phyloP scores from a whole-genome alignment of 768 basidiomycete species.

The Boletus huronensis region DNA sequence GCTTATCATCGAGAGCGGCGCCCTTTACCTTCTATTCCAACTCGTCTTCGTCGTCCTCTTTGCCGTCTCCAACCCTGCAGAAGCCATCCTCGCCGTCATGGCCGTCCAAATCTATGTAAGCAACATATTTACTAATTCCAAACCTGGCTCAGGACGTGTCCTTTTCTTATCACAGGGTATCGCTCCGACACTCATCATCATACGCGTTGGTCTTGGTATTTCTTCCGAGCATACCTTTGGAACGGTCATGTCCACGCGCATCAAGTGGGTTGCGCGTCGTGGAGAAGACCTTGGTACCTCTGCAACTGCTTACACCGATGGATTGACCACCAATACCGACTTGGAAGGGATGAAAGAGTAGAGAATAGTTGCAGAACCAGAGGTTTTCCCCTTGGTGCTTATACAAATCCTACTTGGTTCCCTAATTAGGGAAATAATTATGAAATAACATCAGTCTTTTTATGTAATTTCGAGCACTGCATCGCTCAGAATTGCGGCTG shows the following conservation, averaged over 20 bases:
- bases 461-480: no score
- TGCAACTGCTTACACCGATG: conserved; percentile 22
- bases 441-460: no score
- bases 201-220: conserved; percentile 32
- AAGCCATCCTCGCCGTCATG: conserved; percentile 35
- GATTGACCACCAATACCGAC: conserved; percentile 14
- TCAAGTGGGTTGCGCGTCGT: conserved; percentile 21
- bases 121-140: not conserved
- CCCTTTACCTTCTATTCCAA: conserved; percentile 38
- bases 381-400: no score
- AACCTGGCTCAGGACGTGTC: not conserved
- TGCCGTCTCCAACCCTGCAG: conserved; percentile 33
- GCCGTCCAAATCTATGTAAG: conserved; percentile 42
- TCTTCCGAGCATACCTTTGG: conserved; percentile 24
- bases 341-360: conserved; percentile 15
- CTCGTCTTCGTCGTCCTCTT: conserved; percentile 40
- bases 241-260: conserved; percentile 18
- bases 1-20: conserved; percentile 40
- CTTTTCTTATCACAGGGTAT: conserved; percentile 25
- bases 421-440: no score
- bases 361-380: not conserved
- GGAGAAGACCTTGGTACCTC: conserved; percentile 13
- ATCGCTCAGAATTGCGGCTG: no score
- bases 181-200: conserved; percentile 36
- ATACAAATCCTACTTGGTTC: no score